Evolutionary conservation across 495 filamentous ascomycete species (phyloP), one percentile per base, ranked within the genome.

Genomic region (Viridothelium virens): DNA sequence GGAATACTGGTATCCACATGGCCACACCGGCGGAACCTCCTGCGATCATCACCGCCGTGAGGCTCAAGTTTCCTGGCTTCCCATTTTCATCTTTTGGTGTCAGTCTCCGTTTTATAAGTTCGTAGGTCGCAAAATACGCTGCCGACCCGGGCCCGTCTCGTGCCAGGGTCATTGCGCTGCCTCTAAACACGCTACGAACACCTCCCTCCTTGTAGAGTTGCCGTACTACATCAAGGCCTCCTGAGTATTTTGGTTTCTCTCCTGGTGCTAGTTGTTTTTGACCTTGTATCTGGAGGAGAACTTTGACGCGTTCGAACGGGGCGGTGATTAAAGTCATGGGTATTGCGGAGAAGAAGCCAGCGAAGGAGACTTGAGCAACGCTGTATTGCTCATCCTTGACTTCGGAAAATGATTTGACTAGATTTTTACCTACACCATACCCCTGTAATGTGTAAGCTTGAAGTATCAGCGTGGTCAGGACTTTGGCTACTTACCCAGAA

Each of bases 1-100:
- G 94, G 84, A 99, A 99, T 25, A 99, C 92, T 34, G 96, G 91
- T 67, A 97, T 90, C 94, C 94, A 99, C 95, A 99, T 99, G 33
- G 94, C 92, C 61, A 99, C 86, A 71, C 94, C 94, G 0, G 94
- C 94, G 0, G 86, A 89, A 56, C 90, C 94, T 66, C 94, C 94
- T 0, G 94, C 94, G 44, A 84, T 81, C 68, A 90, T 86, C n/a
- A 99, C 84, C 3, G 94, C 95, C 2, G 83, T 75, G 67, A 97
- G 77, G 63, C 89, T 91, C 56, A 97, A 79, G 69, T 92, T 79
- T 46, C 87, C 88, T 12, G 82, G 86, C 16, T 90, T 87, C 10
- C 90, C 91, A n/a, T 79, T 76, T 16, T 83, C 89, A 73, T 96
- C 91, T 68, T 87, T 85, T 14, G 92, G 92, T n/a, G 91, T 96